Evolutionary conservation across 441 rosid genomes (phyloP).

Genomic region (Flueggea neowawraea): DNA sequence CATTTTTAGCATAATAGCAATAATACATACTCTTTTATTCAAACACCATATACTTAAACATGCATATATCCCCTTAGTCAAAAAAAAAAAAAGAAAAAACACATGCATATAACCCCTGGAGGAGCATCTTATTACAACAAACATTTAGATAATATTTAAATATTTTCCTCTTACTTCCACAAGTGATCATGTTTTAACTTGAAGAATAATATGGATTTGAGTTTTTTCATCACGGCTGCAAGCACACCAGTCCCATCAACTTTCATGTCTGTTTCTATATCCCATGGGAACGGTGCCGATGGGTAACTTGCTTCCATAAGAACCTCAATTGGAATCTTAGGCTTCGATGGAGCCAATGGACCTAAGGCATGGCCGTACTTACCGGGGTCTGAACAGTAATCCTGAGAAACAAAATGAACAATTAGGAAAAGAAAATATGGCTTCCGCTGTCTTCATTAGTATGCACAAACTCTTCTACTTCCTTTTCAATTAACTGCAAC

Average conservation of each 20-base stretch:
- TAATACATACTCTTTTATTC: slow-evolving; percentile 6
- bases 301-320: slow-evolving; percentile 58
- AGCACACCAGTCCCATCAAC: slow-evolving; percentile 40
- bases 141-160: neutral
- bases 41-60: slow-evolving; percentile 2
- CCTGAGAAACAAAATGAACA: slow-evolving; percentile 33
- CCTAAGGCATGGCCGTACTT: slow-evolving; percentile 46
- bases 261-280: slow-evolving; percentile 55
- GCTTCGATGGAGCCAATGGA: slow-evolving; percentile 47
- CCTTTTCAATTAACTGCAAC: neutral
- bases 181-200: slow-evolving; percentile 12
- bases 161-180: neutral
- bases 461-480: neutral
- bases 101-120: neutral
- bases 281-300: slow-evolving; percentile 53
- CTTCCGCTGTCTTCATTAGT: neutral
- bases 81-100: too few relatives aligned
- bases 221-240: slow-evolving; percentile 30
- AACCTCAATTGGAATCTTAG: slow-evolving; percentile 37
- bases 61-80: neutral
- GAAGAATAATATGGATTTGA: slow-evolving; percentile 29
- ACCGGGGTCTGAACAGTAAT: slow-evolving; percentile 50
- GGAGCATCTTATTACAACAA: neutral
- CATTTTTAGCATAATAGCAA: neutral
- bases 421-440: neutral